phyloP scores from a whole-genome alignment of 768 basidiomycete species.

The Tylopilus rubrobrunneus region DNA sequence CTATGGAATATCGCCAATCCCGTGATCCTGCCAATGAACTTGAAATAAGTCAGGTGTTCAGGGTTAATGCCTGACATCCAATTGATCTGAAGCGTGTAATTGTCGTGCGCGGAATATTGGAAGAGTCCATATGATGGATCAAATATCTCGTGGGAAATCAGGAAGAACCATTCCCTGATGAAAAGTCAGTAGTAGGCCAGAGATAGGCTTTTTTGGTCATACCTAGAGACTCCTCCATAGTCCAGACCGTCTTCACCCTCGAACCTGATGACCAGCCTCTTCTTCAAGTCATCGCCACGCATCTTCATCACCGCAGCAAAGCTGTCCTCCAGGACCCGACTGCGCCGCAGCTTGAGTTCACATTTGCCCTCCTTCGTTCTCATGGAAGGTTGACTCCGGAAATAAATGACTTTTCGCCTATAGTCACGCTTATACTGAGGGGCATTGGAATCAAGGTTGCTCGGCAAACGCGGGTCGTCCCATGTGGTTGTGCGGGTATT shows the following conservation, averaged over 20 bases:
- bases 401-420: constrained; percentile 86
- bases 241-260: constrained; percentile 80
- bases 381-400: constrained; percentile 87
- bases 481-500: constrained; percentile 86
- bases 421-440: constrained; percentile 97
- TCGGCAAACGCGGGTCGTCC: constrained; percentile 89
- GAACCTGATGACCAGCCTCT: constrained; percentile 68
- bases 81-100: constrained; percentile 79
- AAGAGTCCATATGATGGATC: constrained; percentile 80
- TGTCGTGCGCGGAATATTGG: constrained; percentile 77
- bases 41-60: constrained; percentile 77
- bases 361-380: constrained; percentile 75
- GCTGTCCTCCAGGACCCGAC: constrained; percentile 81
- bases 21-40: constrained; percentile 71
- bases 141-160: constrained; percentile 79
- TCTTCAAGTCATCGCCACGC: constrained; percentile 66
- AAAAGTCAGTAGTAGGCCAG: constrained; percentile 1
- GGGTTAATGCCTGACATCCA: constrained; percentile 73
- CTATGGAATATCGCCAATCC: constrained; percentile 77
- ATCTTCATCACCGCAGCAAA: constrained; percentile 82
- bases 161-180: constrained; percentile 80
- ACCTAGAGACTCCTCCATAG: constrained; percentile 76
- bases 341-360: constrained; percentile 79
- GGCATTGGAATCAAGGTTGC: constrained; percentile 77
- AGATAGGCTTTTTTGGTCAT: constrained; percentile 11